A percentile compares a stretch with the other conserved stretches of the same genome.
These are phyloP conservation scores for Mycena venus DNA, from an alignment of 768 basidiomycete species.

Conservation along the genomic window DNA sequence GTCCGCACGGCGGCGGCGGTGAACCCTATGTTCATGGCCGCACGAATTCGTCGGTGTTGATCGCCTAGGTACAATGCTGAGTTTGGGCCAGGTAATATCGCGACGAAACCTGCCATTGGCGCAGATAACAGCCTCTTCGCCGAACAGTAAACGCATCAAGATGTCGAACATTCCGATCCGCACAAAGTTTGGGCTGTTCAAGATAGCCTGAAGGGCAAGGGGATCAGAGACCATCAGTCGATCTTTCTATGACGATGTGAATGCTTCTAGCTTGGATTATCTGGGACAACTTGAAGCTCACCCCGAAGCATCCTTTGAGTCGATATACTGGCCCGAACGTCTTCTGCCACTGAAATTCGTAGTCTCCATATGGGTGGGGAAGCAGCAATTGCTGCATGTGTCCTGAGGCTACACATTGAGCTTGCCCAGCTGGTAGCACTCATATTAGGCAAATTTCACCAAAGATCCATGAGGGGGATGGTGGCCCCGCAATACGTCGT, in stretches of 20 bases:
- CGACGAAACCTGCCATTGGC: not conserved
- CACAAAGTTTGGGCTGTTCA: not conserved
- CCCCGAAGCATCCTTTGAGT: slow-evolving; percentile 5
- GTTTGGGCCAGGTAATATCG: not conserved
- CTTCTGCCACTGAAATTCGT: slow-evolving; percentile 8
- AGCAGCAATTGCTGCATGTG: not conserved
- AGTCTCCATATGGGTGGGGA: not conserved
- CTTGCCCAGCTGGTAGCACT: too few relatives aligned
- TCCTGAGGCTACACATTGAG: not conserved
- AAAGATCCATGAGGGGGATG: slow-evolving; percentile 1
- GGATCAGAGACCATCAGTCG: not conserved
- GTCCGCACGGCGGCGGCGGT: not conserved
- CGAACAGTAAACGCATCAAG: not conserved
- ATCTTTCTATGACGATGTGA: not conserved
- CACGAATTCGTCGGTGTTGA: not conserved
- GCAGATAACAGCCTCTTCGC: not conserved
- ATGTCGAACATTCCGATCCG: not conserved
- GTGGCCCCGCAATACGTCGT: not conserved
- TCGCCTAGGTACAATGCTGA: not conserved
- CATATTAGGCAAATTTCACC: not conserved
- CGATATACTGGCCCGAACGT: not conserved
- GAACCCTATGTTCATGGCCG: not conserved
- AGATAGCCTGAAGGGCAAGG: not conserved
- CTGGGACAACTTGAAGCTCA: not conserved
- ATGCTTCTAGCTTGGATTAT: not conserved